Evolutionary conservation across 306 rosid species (phyloP).

Genomic region (Cyclanthera cordifolia): DNA sequence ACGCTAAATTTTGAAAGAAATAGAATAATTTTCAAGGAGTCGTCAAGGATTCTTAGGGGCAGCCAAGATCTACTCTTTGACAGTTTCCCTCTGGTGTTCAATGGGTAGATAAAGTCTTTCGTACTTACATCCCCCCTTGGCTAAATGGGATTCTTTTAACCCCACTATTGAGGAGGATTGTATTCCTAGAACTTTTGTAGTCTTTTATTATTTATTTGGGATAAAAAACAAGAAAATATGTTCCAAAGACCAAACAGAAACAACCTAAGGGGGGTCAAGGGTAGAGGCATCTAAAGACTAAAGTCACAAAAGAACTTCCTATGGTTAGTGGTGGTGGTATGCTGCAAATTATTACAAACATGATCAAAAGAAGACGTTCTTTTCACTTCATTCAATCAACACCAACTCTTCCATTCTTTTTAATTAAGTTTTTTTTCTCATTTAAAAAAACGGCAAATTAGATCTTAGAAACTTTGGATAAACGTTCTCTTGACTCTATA

Average conservation of each 20-base stretch:
- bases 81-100: neutral
- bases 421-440: neutral
- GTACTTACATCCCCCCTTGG: neutral
- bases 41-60: neutral
- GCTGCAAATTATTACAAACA: neutral
- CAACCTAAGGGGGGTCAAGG: neutral
- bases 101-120: neutral
- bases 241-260: neutral
- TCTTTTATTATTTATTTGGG: neutral
- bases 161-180: neutral
- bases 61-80: neutral
- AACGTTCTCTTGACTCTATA: neutral
- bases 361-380: neutral
- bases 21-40: neutral
- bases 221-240: neutral
- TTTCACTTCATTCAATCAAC: neutral
- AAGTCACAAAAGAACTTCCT: neutral
- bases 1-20: neutral
- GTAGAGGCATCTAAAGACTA: neutral
- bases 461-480: neutral
- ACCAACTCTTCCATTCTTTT: neutral
- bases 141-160: neutral
- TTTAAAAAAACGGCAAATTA: neutral
- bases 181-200: neutral
- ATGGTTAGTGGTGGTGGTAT: neutral